Conservation (phyloP, 495 filamentous ascomycete species). For the Zalerion maritima region DNA sequence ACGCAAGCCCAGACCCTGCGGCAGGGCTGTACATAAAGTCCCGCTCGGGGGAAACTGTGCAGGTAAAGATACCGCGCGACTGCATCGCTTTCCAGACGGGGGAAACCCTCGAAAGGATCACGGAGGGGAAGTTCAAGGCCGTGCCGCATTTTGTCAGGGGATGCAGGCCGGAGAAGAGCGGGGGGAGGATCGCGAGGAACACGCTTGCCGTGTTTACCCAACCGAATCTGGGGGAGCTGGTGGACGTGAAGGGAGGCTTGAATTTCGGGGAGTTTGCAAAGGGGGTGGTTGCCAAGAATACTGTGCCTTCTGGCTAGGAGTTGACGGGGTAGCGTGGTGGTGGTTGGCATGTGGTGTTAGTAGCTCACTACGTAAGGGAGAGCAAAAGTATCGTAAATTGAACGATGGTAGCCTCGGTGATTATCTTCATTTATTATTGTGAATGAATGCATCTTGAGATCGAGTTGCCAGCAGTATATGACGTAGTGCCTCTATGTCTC, state of each 20-base stretch:
- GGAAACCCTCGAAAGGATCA: conserved; percentile 80
- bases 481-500: too few species aligned
- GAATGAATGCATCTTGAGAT: too few species aligned
- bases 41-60: conserved; percentile 57
- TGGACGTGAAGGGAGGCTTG: conserved; percentile 53
- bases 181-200: conserved; percentile 59
- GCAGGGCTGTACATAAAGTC: conserved; percentile 88
- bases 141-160: conserved; percentile 95
- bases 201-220: conserved; percentile 96
- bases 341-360: too few species aligned
- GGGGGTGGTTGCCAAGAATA: conserved; percentile 70
- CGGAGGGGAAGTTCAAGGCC: conserved; percentile 72
- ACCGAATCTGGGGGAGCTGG: conserved; percentile 78
- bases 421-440: too few species aligned
- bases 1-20: conserved; percentile 58
- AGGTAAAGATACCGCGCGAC: conserved; percentile 79
- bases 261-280: conserved; percentile 81
- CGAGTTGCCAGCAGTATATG: too few species aligned
- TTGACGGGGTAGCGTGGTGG: too few species aligned
- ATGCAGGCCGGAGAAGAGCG: conserved; percentile 28
- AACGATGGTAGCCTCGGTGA: too few species aligned
- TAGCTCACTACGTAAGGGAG: too few species aligned
- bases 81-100: conserved; percentile 95
- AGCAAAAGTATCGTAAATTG: too few species aligned
- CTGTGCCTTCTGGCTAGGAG: too few species aligned